Evolutionary conservation across 2,329 filamentous ascomycete genomes (phyloP), one percentile per base, ranked within the genome.

Genomic region (Xylariomycetidae sp.): DNA sequence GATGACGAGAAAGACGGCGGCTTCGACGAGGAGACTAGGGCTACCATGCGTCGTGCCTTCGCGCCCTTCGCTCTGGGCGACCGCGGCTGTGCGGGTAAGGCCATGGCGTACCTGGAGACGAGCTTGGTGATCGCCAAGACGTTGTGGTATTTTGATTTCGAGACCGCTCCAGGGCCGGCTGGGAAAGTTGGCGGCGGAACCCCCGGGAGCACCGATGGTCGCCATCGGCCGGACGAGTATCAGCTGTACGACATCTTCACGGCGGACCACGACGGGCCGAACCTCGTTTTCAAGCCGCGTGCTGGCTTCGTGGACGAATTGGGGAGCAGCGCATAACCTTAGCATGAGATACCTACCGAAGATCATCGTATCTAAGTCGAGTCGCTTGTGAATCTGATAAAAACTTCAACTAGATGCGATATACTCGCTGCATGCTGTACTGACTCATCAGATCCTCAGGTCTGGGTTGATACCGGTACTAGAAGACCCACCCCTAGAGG

Each of bases 101-200:
- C 35, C 16, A 37, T 37, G 35, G 35, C 35, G 10, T 37, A 37
- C 19, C 25, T 29, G 6, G 35, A 37, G 30, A 30, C 19, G 15
- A 25, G 30, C 25, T 19, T 37, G 19, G 18, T 18, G 4, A 17
- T 37, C n/a, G 35, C 35, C 4, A 37, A 37, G 25, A 37, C 25
- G 10, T 10, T 37, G 20, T 37, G 30, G 35, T 37, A 37, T 18
- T 37, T 33, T 17, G 35, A 33, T 20, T 37, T 37, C 23, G 8
- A 29, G 7, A 19, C 28, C 18, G 6, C 28, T 6, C 7, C 7
- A 7, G 28, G 28, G 7, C 9, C 19, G 28, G 22, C 22, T 10
- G 28, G 28, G 18, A 15, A 7, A 10, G 18, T 30, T n/a, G 18
- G 28, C 18, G 28, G 28, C n/a, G 28, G 28, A 10, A 7, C 22